phyloP scores from a whole-genome alignment of 2,329 filamentous ascomycete genomes.

The Ophiostoma pallidulum region DNA sequence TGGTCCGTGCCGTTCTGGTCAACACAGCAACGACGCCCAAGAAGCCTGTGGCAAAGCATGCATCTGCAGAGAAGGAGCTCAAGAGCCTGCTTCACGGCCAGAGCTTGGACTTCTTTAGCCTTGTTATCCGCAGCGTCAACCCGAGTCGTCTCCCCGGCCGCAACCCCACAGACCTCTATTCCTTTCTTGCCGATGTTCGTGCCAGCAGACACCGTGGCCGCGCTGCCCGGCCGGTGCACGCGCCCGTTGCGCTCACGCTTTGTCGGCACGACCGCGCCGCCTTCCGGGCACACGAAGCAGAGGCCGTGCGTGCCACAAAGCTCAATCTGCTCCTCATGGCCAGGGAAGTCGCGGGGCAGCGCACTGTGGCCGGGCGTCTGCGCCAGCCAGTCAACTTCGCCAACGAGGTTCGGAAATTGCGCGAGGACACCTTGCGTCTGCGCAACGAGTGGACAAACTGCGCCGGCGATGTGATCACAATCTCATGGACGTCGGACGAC shows the following conservation, averaged over 20 bases:
- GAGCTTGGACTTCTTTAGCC: not conserved
- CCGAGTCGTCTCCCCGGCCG: constrained; percentile 16
- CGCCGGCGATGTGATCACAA: constrained; percentile 50
- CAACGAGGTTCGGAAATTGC: constrained; percentile 33
- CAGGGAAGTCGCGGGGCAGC: constrained; percentile 39
- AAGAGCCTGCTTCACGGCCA: not conserved
- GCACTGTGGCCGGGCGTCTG: constrained; percentile 22
- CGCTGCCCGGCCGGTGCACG: not conserved
- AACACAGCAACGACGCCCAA: not conserved
- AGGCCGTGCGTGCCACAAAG: constrained; percentile 22
- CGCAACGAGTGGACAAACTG: constrained; percentile 50
- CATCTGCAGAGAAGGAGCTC: not conserved
- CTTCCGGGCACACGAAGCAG: constrained; percentile 13
- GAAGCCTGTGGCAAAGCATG: not conserved
- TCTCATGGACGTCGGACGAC: constrained; percentile 46
- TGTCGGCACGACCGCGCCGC: not conserved
- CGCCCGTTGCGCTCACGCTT: constrained; percentile 22
- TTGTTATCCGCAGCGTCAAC: not conserved
- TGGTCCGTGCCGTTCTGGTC: not conserved
- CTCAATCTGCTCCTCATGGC: constrained; percentile 36
- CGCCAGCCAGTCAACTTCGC: constrained; percentile 35
- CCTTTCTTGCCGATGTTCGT: constrained; percentile 30
- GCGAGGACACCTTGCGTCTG: constrained; percentile 43
- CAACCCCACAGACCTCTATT: constrained; percentile 25
- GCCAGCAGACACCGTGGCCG: not conserved